Evolutionary conservation across 768 basidiomycete species (phyloP).

Genomic region (Panellus pusillus): DNA sequence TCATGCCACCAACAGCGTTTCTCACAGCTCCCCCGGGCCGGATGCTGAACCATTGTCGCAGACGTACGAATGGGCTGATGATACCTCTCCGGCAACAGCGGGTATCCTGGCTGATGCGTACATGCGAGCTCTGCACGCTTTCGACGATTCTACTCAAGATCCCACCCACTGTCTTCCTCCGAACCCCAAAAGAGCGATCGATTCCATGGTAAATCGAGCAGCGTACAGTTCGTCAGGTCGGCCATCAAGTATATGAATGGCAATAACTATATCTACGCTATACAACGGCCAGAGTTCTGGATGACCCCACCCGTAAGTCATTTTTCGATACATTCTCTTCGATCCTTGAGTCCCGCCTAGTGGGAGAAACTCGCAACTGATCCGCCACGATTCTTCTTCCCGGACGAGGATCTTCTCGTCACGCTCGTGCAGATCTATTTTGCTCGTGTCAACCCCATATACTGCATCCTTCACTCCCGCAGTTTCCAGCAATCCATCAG

Average conservation of each 20-base stretch:
- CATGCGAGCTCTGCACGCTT: not conserved
- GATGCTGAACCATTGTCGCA: not conserved
- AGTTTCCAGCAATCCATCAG: constrained; percentile 54
- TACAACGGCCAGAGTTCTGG: not conserved
- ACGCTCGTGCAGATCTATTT: constrained; percentile 63
- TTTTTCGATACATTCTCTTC: too few species aligned
- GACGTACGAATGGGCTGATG: not conserved
- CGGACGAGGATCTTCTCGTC: constrained; percentile 48
- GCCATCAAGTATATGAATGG: not conserved
- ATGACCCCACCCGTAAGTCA: not conserved
- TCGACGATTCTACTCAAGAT: not conserved
- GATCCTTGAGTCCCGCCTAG: not conserved
- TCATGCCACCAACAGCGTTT: not conserved
- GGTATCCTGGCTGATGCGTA: not conserved
- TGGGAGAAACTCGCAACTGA: constrained; percentile 6
- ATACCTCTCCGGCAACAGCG: not conserved
- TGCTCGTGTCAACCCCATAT: constrained; percentile 43
- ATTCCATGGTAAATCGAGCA: not conserved
- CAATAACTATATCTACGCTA: not conserved
- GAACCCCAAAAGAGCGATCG: not conserved
- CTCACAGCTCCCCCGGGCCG: not conserved
- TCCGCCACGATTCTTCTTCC: constrained; percentile 38
- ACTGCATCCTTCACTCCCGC: constrained; percentile 66
- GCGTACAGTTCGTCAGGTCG: not conserved
- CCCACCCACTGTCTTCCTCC: not conserved